Base-by-base conservation (phyloP, 2,329 filamentous ascomycete genomes). In the Penicillium sp. region DNA sequence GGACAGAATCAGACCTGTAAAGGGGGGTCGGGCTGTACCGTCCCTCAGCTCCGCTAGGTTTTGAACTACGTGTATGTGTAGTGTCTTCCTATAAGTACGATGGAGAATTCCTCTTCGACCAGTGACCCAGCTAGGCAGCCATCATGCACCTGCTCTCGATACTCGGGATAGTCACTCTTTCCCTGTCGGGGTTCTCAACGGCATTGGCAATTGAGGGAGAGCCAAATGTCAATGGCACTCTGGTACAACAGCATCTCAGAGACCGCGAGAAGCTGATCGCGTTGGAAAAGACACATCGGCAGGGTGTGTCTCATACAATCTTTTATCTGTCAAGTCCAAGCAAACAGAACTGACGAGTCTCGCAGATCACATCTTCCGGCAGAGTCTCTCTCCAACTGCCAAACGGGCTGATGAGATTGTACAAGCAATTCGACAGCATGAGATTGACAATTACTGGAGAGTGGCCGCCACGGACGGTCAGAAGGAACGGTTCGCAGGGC, bases 251-350 rank as follows among this genome's bases (percentile, higher is more conserved):
- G 65, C 95, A 93, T 63, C 72, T 93, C 32, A 69, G 78, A 29
- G 85, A 86, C 26, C 80, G 89, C 43, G 78, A 84, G 58, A 81
- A 79, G 21, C 77, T 96, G 49, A 84, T 95, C 50, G 76, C 76
- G 13, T 78, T 93, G 63, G 90, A 96, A 67, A 84, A 87, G 69
- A 84, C 81, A 60, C 79, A 86, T 60, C 81, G 89, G 49, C 88
- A 87, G 64, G 88, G 87, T 85, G 67, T 48, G 76, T 73, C 52
- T 28, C 9, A 17, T 54, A 61, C 22, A 39, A 12, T 39, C 5
- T 24, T 10, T n/a, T 3, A 3, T 2, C 2, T 28, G 2, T 28
- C 1, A 9, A 28, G 8, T 10, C 4, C 9, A n/a, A 39, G 22
- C 15, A 10, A 39, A 24, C 3, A 26, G 13, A 26, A n/a, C 21